A percentile compares a stretch with the other conserved stretches of the same genome.
Evolutionary conservation across 2,329 filamentous ascomycete species (phyloP).

Genomic region (Tricladium varicosporioides): DNA sequence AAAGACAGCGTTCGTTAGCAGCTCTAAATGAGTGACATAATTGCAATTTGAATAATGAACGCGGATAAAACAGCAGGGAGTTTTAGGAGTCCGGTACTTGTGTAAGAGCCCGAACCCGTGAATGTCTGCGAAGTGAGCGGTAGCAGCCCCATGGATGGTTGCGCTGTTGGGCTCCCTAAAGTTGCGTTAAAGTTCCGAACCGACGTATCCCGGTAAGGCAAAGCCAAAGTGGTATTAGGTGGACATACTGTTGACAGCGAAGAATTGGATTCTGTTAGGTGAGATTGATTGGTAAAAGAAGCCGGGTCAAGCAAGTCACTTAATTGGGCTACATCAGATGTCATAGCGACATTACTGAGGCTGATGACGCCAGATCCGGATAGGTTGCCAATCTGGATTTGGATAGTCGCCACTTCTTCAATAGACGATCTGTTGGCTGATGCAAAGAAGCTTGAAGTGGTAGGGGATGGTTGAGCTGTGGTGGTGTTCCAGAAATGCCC

Average conservation of each 20-base stretch:
- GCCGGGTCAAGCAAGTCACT: background rate
- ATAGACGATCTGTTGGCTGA: background rate
- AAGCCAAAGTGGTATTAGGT: background rate
- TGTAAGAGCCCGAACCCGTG: too few relatives aligned
- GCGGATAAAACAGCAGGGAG: too few relatives aligned
- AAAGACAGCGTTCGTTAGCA: too few relatives aligned
- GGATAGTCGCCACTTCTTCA: slow-evolving; percentile 2
- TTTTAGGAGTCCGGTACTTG: too few relatives aligned
- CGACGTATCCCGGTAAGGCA: background rate
- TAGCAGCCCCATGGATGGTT: background rate
- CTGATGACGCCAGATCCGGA: slow-evolving; percentile 1
- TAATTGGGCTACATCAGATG: slow-evolving; percentile 1
- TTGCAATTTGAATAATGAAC: too few relatives aligned
- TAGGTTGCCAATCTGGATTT: slow-evolving; percentile 6
- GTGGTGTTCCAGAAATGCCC: slow-evolving; percentile 4
- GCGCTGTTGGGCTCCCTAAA: background rate
- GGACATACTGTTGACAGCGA: background rate
- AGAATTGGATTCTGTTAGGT: background rate
- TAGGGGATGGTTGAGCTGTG: background rate
- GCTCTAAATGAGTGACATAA: too few relatives aligned
- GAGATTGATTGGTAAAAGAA: slow-evolving; percentile 3
- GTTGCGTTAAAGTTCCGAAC: background rate
- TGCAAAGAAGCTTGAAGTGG: background rate
- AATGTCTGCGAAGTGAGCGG: background rate
- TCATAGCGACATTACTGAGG: slow-evolving; percentile 2